Evolutionary conservation across 2,329 filamentous ascomycete species (phyloP), one percentile per base, ranked within the genome.

Genomic region (Colletotrichum lupini): DNA sequence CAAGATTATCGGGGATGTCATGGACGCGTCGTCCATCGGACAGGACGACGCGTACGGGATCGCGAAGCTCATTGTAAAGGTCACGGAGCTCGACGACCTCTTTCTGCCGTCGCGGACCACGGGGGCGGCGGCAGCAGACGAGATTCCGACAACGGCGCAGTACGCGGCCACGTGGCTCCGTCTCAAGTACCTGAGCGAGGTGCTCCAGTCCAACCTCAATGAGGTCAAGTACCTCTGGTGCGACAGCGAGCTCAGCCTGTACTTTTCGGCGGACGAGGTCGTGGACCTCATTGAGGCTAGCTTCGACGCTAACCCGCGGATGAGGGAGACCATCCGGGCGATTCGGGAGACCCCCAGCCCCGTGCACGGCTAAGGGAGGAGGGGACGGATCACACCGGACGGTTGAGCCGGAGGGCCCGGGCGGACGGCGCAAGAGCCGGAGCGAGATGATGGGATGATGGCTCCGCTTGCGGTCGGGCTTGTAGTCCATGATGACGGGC

Each of bases 11-110:
- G 79, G 82, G 7, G 91, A 92, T 75, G 89, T 92, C 58, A 87
- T 91, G 79, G 91, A 92, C 57, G 86, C 92, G 77, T 77, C 87
- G 0, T 87, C 88, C 0, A 90, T 92, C 66, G 87, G 90, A 7
- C 89, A 92, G 76, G 91, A 92, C 46, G 90, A 92, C 75, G 90
- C 91, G 0, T 92, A 90, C 80, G 86, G 84, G 61, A 89, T 91
- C 68, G 90, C 91, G 22, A 86, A 85, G 67, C 82, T 91, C 57
- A 92, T 93, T 62, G 83, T 86, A 1, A 84, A 83, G 24, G 85
- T 90, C n/a, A 89, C 88, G 2, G 85, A 86, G 75, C 83, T 92
- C 0, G 90, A 92, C 74, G 87, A 89, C 66, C 79, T 92, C 16
- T 93, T 92, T 76, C 79, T 89, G 1, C 87, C 88, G 0, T 86